Conservation (phyloP, 106 monocot species). For the Platanthera guangdongensis region DNA sequence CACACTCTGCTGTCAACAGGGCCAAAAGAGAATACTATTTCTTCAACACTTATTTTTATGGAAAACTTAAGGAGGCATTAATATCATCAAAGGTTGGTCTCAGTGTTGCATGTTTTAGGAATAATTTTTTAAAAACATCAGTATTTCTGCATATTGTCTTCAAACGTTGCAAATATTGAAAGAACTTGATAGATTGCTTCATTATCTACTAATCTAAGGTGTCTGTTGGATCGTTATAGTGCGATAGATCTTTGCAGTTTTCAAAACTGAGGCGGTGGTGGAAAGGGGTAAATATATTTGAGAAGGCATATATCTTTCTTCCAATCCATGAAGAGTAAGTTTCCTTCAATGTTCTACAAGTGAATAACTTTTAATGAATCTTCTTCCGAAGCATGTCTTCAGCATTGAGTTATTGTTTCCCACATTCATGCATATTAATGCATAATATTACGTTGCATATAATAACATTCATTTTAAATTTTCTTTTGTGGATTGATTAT, state of each 20-base stretch:
- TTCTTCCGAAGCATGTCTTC: not conserved
- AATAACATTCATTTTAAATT: not conserved
- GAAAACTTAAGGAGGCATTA: constrained; percentile 65
- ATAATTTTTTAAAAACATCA: not conserved
- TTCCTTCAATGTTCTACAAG: not conserved
- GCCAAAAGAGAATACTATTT: constrained; percentile 39
- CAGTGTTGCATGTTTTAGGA: not conserved
- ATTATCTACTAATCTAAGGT: not conserved
- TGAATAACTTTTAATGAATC: not conserved
- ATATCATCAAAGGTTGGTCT: constrained; percentile 32
- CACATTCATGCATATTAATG: not conserved
- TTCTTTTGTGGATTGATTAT: not conserved
- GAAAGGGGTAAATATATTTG: constrained; percentile 9
- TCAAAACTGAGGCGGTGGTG: constrained; percentile 9
- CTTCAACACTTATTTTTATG: constrained; percentile 78
- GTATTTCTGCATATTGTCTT: not conserved
- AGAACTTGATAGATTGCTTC: not conserved
- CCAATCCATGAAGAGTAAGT: constrained; percentile 11
- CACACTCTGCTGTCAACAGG: constrained; percentile 5
- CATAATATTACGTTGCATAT: not conserved
- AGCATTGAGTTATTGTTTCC: not conserved
- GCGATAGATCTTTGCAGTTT: not conserved
- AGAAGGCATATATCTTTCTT: constrained; percentile 8
- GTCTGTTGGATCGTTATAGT: not conserved
- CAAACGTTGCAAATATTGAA: not conserved